phyloP scores from a whole-genome alignment of 805 yeast species.

The Saccharomycopsis schoenii region DNA sequence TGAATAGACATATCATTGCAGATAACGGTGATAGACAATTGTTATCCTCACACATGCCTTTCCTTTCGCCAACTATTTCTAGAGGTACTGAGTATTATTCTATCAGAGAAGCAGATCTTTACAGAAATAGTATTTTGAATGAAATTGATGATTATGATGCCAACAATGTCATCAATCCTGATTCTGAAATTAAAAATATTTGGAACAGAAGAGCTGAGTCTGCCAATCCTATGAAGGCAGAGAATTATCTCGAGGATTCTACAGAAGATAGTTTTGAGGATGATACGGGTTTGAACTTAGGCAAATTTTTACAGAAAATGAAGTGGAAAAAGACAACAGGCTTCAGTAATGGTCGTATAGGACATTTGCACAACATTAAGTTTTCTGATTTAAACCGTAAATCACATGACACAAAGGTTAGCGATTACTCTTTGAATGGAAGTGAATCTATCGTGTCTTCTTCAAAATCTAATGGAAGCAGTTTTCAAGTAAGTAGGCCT shows the following conservation, averaged over 20 bases:
- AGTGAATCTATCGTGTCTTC: neutral
- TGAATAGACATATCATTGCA: neutral
- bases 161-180: slow-evolving; percentile 32
- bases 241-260: neutral
- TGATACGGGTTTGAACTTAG: neutral
- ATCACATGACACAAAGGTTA: neutral
- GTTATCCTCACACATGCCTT: neutral
- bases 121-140: slow-evolving; percentile 19
- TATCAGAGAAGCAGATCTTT: slow-evolving; percentile 50
- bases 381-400: neutral
- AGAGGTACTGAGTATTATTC: slow-evolving; percentile 35
- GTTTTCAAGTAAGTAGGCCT: slow-evolving; percentile 27
- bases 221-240: slow-evolving; percentile 14
- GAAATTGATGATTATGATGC: slow-evolving; percentile 25
- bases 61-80: neutral
- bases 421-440: neutral
- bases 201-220: slow-evolving; percentile 39
- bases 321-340: neutral
- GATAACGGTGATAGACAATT: neutral
- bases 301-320: slow-evolving; percentile 1
- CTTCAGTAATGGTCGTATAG: neutral
- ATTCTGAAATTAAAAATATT: slow-evolving; percentile 40
- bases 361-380: neutral
- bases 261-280: neutral
- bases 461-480: slow-evolving; percentile 9